phyloP scores from a whole-genome alignment of 2,329 filamentous ascomycete genomes.

The Helotiales sp. region DNA sequence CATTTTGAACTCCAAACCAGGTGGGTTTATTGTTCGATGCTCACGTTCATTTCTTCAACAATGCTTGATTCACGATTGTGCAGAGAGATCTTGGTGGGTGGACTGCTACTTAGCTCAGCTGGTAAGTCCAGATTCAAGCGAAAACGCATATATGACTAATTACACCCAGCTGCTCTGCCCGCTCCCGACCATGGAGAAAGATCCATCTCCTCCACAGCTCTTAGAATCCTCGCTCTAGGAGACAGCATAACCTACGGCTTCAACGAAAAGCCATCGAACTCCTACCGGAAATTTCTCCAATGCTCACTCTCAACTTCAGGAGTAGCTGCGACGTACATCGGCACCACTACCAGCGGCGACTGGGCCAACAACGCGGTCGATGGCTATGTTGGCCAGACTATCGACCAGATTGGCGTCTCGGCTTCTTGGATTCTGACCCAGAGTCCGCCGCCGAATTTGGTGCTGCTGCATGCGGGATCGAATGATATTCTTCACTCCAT shows the following conservation, averaged over 20 bases:
- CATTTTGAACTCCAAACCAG: background rate
- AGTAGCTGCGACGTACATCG: constrained; percentile 42
- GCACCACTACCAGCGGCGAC: constrained; percentile 41
- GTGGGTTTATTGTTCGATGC: background rate
- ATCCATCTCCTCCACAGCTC: background rate
- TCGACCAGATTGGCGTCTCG: constrained; percentile 39
- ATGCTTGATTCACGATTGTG: background rate
- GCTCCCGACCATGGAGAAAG: background rate
- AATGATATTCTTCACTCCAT: constrained; percentile 42
- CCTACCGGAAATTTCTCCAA: constrained; percentile 45
- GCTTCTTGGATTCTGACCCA: constrained; percentile 26
- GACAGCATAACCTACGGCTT: constrained; percentile 48
- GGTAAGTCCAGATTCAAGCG: background rate
- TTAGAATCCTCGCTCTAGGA: constrained; percentile 43
- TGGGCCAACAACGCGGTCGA: constrained; percentile 45
- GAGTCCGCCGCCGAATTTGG: constrained; percentile 40
- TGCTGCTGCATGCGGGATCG: constrained; percentile 44
- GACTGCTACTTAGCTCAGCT: background rate
- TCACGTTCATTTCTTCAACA: background rate
- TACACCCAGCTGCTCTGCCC: background rate
- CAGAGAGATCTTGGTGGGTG: background rate
- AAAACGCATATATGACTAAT: background rate
- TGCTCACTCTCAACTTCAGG: constrained; percentile 33
- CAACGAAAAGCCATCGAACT: constrained; percentile 43
- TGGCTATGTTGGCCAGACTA: constrained; percentile 43